Conservation (phyloP, 1,284 basidiomycete species). For the Ganoderma sinense region DNA sequence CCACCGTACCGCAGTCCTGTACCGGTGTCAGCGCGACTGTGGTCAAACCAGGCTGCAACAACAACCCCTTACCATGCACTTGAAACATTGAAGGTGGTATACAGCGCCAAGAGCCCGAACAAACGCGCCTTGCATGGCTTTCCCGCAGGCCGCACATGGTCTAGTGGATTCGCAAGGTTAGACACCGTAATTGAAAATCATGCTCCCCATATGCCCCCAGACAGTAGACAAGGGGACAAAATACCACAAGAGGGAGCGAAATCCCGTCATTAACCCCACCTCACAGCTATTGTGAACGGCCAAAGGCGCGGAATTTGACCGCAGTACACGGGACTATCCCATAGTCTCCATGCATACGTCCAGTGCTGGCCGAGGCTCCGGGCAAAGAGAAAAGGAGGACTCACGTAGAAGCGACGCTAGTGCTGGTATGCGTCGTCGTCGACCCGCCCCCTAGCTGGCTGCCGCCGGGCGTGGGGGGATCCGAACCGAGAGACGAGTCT, state of each 20-base stretch:
- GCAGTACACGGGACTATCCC: background rate
- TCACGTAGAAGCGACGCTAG: slow-evolving; percentile 41
- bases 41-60: slow-evolving; percentile 17
- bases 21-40: slow-evolving; percentile 21
- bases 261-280: background rate
- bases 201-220: background rate
- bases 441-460: slow-evolving; percentile 54
- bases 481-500: slow-evolving; percentile 56
- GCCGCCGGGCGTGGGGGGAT: slow-evolving; percentile 51
- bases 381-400: slow-evolving; percentile 24
- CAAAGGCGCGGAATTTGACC: background rate
- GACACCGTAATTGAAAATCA: slow-evolving; percentile 22
- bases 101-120: slow-evolving; percentile 95
- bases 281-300: slow-evolving; percentile 42
- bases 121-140: slow-evolving; percentile 91
- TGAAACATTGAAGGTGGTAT: slow-evolving; percentile 97
- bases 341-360: background rate
- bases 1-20: slow-evolving; percentile 95
- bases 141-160: slow-evolving; percentile 76
- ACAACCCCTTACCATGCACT: slow-evolving; percentile 81
- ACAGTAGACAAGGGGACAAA: background rate
- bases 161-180: slow-evolving; percentile 45
- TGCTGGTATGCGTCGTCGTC: slow-evolving; percentile 49
- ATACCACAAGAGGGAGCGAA: background rate
- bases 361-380: slow-evolving; percentile 38